Evolutionary conservation across 495 filamentous ascomycete species (phyloP).

Genomic region (Xylaria grammica): DNA sequence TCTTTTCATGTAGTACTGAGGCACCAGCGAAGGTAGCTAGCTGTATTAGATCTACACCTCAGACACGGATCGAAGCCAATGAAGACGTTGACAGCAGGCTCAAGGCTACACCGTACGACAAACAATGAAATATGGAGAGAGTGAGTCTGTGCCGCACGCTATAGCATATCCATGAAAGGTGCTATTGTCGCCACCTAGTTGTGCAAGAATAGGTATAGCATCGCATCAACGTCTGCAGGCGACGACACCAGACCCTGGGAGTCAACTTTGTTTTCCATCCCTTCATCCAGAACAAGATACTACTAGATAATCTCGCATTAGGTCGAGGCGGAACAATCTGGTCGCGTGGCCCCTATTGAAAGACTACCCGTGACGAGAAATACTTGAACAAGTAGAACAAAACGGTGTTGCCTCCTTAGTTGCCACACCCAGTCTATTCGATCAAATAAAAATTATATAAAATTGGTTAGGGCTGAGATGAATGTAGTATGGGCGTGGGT

Average conservation of each 20-base stretch:
- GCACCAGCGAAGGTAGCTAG: not conserved
- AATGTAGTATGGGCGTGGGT: not conserved
- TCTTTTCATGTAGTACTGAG: not conserved
- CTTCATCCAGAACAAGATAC: not conserved
- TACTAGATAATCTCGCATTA: not conserved
- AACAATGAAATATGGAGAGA: not conserved
- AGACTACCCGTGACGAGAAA: not conserved
- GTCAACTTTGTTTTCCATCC: too few relatives aligned
- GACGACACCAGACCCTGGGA: too few relatives aligned
- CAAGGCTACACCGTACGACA: not conserved
- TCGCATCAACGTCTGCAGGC: too few relatives aligned
- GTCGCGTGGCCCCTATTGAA: not conserved
- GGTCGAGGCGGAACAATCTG: not conserved
- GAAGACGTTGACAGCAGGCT: too few relatives aligned
- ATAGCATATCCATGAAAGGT: not conserved
- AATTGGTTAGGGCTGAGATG: not conserved
- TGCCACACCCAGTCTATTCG: too few relatives aligned
- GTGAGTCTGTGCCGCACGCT: not conserved
- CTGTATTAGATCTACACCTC: not conserved
- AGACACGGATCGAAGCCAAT: not conserved
- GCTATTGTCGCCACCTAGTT: not conserved
- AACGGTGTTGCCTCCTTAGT: not conserved
- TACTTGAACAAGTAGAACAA: not conserved
- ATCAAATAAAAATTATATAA: not conserved
- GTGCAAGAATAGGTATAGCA: too few relatives aligned